Base-by-base conservation (phyloP, 1,284 basidiomycete genomes). In the Schizophyllum commune region DNA sequence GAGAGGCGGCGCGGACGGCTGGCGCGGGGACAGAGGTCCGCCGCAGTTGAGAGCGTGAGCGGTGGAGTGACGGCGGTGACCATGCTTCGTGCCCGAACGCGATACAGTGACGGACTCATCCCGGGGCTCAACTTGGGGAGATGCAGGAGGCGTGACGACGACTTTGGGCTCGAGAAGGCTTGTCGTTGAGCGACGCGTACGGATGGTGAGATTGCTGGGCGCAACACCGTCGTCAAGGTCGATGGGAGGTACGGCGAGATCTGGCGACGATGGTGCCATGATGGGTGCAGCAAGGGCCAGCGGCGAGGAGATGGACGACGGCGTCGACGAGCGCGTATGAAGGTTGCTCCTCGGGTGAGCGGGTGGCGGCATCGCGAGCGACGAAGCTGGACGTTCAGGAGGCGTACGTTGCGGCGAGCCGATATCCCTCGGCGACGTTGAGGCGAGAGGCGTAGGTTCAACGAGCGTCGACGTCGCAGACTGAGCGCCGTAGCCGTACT, bases 21-120 rank as follows among this genome's bases (percentile, higher is more conserved):
- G 83, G 22, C 94, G 85, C 22, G 96, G 96, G n/a, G 97, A 98
- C 1, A 96, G 78, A 3, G 92, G 92, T 33, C 82, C 77, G 19
- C 85, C 81, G 65, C 83, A 86, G 59, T 83, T 79, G 62, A 86
- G 74, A 4, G 84, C 81, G 67, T 88, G 86, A 57, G 86, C 79
- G 27, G 86, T 91, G 1, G 90, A 91, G 68, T 89, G 84, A 57
- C 90, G 82, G 47, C 89, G 83, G 68, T 86, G 82, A 47, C 80
- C 73, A 55, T 84, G 84, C 61, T 78, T 81, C 51, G 70, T 70
- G 1, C 74, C 65, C 61, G 79, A 77, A 58, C 84, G 79, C 59
- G 74, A 75, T 6, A 82, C 70, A 32, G 73, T 27, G 9, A 27
- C 27, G 1, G 9, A 13, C 53, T 55, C 66, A 62, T 89, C 89